Base-by-base conservation (phyloP, 1,284 basidiomycete genomes). In the Coniophora puteana region DNA sequence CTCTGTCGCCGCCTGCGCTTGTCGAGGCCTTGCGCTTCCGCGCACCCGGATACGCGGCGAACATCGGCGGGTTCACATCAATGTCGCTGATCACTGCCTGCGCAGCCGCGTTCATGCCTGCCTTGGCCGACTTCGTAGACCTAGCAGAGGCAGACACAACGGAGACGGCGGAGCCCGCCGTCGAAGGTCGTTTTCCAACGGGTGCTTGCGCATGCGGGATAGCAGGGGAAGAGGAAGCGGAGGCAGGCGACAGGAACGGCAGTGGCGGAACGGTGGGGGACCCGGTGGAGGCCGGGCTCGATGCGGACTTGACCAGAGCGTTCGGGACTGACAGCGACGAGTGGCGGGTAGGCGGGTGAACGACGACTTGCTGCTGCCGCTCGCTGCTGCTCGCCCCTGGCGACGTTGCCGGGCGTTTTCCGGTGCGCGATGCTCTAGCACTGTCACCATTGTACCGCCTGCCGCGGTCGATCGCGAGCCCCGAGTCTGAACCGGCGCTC, bases 31-130 rank as follows among this genome's bases (percentile, higher is more conserved):
- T n/a, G n/a, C n/a, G n/a, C 24, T 28, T 12, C 32, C 18, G 38
- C 18, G 24, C 30, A 4, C 42, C 42, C 5, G 37, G 38, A 24
- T 37, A 34, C 16, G 30, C 27, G 1, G 30, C 23, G 30, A 41
- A n/a, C 26, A 36, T 24, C n/a, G 26, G 26, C 2, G 43, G 32
- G 5, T 27, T 7, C 14, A 10, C 6, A 7, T 21, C 11, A 17
- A 17, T 23, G 17, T 47, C 46, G 18, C 38, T 30, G 10, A 47
- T 23, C 6, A 41, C 38, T 5, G 35, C 45, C 28, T 46, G 43
- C 10, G 44, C 38, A 16, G 39, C 26, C 8, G 33, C 36, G 26
- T 40, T 36, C n/a, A 14, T 21, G 18, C 29, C 41, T 8, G 28
- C 11, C 27, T 37, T 41, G 1, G 28, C 37, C 20, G 36, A 31